Evolutionary conservation across 176 grass and related monocot species (phyloP).

Genomic region (Neostapfia colusana): DNA sequence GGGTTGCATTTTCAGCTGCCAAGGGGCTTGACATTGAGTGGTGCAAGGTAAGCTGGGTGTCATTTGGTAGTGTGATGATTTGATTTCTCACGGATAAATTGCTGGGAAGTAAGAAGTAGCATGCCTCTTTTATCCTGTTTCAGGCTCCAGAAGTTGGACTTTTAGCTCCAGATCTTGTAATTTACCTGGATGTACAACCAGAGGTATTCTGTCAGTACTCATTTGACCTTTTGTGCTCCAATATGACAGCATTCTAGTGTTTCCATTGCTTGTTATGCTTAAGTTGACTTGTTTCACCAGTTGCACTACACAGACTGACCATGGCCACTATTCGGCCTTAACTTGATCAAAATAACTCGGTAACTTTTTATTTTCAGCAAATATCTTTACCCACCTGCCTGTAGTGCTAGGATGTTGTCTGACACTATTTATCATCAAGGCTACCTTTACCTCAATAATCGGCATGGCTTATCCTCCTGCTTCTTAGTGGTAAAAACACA

Average conservation of each 20-base stretch:
- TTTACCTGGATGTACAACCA: slow-evolving; percentile 91
- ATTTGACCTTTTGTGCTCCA: background rate
- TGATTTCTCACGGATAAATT: slow-evolving; percentile 14
- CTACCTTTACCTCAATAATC: background rate
- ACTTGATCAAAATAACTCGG: too few species aligned
- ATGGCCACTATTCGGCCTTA: too few species aligned
- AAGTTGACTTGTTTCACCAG: slow-evolving; percentile 11
- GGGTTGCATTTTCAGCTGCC: slow-evolving; percentile 67
- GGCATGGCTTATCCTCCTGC: background rate
- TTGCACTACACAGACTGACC: background rate
- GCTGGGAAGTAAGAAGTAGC: background rate
- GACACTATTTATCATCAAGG: background rate
- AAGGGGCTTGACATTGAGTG: slow-evolving; percentile 70
- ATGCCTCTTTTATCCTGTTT: background rate
- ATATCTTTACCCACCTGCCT: too few species aligned
- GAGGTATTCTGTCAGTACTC: slow-evolving; percentile 55
- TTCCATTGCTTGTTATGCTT: background rate
- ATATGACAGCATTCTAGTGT: background rate
- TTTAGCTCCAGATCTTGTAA: slow-evolving; percentile 81
- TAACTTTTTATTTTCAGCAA: too few species aligned
- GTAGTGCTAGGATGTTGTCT: background rate
- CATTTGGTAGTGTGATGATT: background rate
- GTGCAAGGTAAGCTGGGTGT: slow-evolving; percentile 54
- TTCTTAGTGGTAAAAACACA: slow-evolving; percentile 1
- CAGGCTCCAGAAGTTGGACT: slow-evolving; percentile 83